Conservation (phyloP, 2,329 filamentous ascomycete genomes). For the Teratosphaeriaceae sp. region DNA sequence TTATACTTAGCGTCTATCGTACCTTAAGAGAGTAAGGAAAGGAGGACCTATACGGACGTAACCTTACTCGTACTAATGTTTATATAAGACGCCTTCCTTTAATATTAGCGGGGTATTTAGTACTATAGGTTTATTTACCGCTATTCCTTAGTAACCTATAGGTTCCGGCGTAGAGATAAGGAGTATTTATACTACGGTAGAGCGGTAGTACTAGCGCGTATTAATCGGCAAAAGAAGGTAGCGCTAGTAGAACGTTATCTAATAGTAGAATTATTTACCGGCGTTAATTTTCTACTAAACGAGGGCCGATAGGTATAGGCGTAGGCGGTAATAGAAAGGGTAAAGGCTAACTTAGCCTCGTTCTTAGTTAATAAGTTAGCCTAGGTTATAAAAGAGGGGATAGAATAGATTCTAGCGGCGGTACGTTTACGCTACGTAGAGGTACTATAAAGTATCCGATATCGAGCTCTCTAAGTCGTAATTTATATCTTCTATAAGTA, state of each 20-base stretch:
- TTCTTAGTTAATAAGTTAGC: too few relatives aligned
- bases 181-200: not conserved
- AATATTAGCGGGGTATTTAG: slow-evolving; percentile 1
- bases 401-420: too few relatives aligned
- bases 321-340: not conserved
- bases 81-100: not conserved
- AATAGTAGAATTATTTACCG: not conserved
- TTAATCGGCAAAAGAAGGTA: not conserved
- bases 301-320: not conserved
- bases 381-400: too few relatives aligned
- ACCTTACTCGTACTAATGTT: not conserved
- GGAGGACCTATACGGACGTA: not conserved
- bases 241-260: not conserved
- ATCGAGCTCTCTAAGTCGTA: too few relatives aligned
- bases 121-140: not conserved
- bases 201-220: not conserved
- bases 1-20: not conserved
- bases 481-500: too few relatives aligned
- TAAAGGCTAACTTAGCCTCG: too few relatives aligned
- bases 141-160: not conserved
- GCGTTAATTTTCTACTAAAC: not conserved
- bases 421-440: too few relatives aligned
- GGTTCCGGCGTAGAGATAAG: not conserved
- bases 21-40: too few relatives aligned
- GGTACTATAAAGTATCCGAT: too few relatives aligned